These are phyloP conservation scores for Penicillium italicum DNA, from an alignment of 2,329 filamentous ascomycete genomes.

Conservation along the genomic window DNA sequence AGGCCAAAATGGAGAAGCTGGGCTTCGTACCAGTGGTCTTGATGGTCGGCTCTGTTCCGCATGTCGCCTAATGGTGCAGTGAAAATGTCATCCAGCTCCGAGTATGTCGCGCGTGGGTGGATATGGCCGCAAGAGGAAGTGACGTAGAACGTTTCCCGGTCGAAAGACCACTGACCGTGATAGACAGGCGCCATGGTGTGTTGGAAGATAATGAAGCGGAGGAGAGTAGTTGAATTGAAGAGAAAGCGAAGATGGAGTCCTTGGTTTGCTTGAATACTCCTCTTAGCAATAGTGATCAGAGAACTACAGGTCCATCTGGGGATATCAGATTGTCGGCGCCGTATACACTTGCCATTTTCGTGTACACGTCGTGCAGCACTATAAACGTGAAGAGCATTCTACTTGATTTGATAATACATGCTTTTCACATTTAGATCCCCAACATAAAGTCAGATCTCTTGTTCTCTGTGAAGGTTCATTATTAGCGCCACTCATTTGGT, in stretches of 20 bases:
- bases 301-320: not conserved
- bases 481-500: not conserved
- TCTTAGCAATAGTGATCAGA: not conserved
- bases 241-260: too few species aligned
- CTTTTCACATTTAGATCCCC: not conserved
- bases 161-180: conserved; percentile 44
- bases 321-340: not conserved
- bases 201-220: too few species aligned
- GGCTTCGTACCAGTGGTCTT: conserved; percentile 61
- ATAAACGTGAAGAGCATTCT: not conserved
- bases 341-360: not conserved
- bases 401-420: not conserved
- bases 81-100: conserved; percentile 48
- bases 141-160: conserved; percentile 45
- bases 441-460: not conserved
- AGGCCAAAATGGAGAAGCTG: conserved; percentile 63
- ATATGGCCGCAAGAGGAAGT: conserved; percentile 41
- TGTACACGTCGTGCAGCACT: not conserved
- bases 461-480: not conserved
- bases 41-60: conserved; percentile 44
- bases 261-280: not conserved
- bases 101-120: conserved; percentile 46
- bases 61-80: not conserved
- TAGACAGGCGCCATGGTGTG: conserved; percentile 22
- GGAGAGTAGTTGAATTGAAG: not conserved